phyloP scores from a whole-genome alignment of 2,329 filamentous ascomycete species.

The Zarea fungicola region DNA sequence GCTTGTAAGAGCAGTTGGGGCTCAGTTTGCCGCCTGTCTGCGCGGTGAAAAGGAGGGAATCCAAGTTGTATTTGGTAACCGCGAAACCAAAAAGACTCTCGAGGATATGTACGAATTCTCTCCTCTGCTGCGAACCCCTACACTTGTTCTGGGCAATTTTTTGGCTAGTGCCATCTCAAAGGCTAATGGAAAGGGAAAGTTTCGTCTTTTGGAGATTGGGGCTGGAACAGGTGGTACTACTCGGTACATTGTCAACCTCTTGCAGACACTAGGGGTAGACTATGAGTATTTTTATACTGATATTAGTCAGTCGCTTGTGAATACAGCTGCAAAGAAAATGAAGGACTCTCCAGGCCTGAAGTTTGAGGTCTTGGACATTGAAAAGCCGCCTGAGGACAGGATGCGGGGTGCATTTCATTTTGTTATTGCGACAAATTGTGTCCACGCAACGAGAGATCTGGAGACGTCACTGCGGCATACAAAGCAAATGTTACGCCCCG shows the following conservation, averaged over 20 bases:
- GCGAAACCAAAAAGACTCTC: not conserved
- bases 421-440: not conserved
- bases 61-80: not conserved
- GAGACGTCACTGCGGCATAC: constrained; percentile 12
- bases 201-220: not conserved
- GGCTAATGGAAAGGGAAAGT: not conserved
- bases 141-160: not conserved
- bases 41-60: not conserved
- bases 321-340: not conserved
- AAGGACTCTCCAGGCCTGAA: not conserved
- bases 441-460: constrained; percentile 10
- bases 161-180: not conserved
- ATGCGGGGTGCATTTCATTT: not conserved
- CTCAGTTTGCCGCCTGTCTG: not conserved
- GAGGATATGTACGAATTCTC: not conserved
- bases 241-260: not conserved
- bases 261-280: not conserved
- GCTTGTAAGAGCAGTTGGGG: not conserved
- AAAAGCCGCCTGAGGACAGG: not conserved
- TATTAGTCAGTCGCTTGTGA: not conserved
- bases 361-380: not conserved
- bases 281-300: not conserved
- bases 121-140: not conserved
- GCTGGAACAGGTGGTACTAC: constrained; percentile 1
- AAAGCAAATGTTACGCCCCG: constrained; percentile 21